Evolutionary conservation across 129 eudicot genomes (phyloP), one percentile per base, ranked within the genome.

Genomic region (Lactuca sativa): DNA sequence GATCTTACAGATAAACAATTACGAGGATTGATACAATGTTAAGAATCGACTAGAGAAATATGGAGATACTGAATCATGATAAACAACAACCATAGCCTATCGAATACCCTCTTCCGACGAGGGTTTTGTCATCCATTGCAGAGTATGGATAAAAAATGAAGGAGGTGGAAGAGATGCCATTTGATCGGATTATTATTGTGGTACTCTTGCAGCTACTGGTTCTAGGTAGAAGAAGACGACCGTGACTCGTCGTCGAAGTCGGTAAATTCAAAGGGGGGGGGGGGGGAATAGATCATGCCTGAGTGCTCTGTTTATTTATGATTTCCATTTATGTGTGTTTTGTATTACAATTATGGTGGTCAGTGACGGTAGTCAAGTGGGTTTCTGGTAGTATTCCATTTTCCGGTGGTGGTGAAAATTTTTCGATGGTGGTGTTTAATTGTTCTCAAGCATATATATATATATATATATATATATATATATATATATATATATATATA

Each of bases 171-270:
- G 74, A 59, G 63, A 53, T 58, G 79, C 80, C 71, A 60, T 71
- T 61, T 4, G 97, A 68, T 2, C 89, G 83, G 64, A 82, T 78
- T 31, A 78, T 82, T 17, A 82, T 49, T 83, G 71, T 75, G 44
- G 66, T 84, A 82, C 85, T 77, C 48, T 69, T 82, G 81, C 77
- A 74, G 72, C 91, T 82, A 52, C 77, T 86, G 67, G 67, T 82
- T 77, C 86, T 72, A 13, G 82, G 74, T 1, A 87, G 83, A 36
- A 44, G 53, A 56, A 74, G 56, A 33, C 67, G 83, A 21, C 70
- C 78, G 16, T 71, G 77, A 40, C 62, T 49, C 85, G 80, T 77
- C 44, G 10, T 21, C 52, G 55, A 25, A 40, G 78, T 30, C 37
- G 75, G 82, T 74, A 80, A 60, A 16, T 80, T 82, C 71, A 78